phyloP scores from a whole-genome alignment of 1,284 basidiomycete species.

The Leccinum solheimii region DNA sequence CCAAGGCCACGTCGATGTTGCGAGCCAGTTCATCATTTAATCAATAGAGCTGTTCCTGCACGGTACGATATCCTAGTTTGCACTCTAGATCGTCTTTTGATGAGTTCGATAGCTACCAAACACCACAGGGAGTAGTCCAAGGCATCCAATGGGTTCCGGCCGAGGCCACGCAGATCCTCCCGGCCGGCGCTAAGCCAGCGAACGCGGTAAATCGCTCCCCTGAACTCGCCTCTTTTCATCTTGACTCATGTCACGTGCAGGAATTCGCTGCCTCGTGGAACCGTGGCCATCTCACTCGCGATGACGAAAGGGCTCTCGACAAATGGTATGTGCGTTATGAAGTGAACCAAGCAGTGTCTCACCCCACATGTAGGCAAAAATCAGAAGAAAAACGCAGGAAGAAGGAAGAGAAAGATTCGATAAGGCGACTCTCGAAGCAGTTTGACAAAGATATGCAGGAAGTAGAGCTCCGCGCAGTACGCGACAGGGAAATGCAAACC shows the following conservation, averaged over 20 bases:
- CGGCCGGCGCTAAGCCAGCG: slow-evolving; percentile 59
- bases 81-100: slow-evolving; percentile 14
- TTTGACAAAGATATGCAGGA: slow-evolving; percentile 48
- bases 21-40: slow-evolving; percentile 20
- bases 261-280: slow-evolving; percentile 61
- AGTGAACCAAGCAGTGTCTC: slow-evolving; percentile 6
- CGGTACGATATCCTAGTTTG: slow-evolving; percentile 45
- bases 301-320: slow-evolving; percentile 44
- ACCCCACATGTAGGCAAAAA: slow-evolving; percentile 46
- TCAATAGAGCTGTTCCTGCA: slow-evolving; percentile 60
- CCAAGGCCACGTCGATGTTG: neutral
- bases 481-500: slow-evolving; percentile 51
- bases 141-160: slow-evolving; percentile 78
- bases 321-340: slow-evolving; percentile 47
- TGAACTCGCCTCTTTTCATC: neutral
- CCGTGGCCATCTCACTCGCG: slow-evolving; percentile 41
- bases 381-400: slow-evolving; percentile 57
- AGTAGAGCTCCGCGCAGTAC: slow-evolving; percentile 50
- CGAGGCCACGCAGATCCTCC: slow-evolving; percentile 61
- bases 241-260: slow-evolving; percentile 34
- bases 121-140: slow-evolving; percentile 59
- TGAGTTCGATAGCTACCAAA: slow-evolving; percentile 59
- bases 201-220: slow-evolving; percentile 42
- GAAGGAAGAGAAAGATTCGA: slow-evolving; percentile 56
- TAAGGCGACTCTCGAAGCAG: slow-evolving; percentile 51